Percentiles rank a stretch among this genome's conserved stretches.
Evolutionary conservation across 2,329 filamentous ascomycete genomes (phyloP).

Genomic region (Lizonia empirigonia): DNA sequence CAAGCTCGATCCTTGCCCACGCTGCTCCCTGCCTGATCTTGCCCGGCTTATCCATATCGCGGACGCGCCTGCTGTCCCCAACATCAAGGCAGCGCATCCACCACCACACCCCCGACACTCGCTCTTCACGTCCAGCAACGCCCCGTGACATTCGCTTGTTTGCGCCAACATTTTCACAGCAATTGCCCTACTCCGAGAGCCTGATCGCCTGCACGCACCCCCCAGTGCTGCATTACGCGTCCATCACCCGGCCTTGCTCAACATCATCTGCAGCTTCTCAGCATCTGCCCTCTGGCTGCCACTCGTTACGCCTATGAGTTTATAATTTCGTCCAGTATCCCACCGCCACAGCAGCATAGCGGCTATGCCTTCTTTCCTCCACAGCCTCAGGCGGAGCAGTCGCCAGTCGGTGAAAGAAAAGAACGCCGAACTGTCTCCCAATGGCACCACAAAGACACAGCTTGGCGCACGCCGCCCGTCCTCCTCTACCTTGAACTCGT

Average conservation of each 20-base stretch:
- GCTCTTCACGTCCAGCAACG: conserved; percentile 21
- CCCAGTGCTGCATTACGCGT: conserved; percentile 36
- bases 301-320: conserved; percentile 27
- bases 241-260: conserved; percentile 15
- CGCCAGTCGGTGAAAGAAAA: conserved; percentile 68
- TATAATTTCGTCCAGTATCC: conserved; percentile 13
- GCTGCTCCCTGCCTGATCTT: conserved; percentile 17
- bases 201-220: conserved; percentile 21
- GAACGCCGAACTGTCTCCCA: conserved; percentile 19
- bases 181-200: conserved; percentile 26
- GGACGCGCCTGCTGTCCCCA: conserved; percentile 10
- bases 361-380: conserved; percentile 68
- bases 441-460: conserved; percentile 26
- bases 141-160: conserved; percentile 32
- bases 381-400: conserved; percentile 73
- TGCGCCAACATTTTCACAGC: conserved; percentile 24
- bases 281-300: conserved; percentile 13
- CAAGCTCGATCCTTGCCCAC: conserved; percentile 8
- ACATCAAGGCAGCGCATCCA: conserved; percentile 2
- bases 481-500: conserved; percentile 65
- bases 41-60: conserved; percentile 10
- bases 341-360: conserved; percentile 19
- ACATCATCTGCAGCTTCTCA: conserved; percentile 14
- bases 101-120: conserved; percentile 13
- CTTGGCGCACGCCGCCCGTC: conserved; percentile 57